Conservation (phyloP, 225 moss, liverwort and hornwort genomes). For the Sphagnum tenellum region DNA sequence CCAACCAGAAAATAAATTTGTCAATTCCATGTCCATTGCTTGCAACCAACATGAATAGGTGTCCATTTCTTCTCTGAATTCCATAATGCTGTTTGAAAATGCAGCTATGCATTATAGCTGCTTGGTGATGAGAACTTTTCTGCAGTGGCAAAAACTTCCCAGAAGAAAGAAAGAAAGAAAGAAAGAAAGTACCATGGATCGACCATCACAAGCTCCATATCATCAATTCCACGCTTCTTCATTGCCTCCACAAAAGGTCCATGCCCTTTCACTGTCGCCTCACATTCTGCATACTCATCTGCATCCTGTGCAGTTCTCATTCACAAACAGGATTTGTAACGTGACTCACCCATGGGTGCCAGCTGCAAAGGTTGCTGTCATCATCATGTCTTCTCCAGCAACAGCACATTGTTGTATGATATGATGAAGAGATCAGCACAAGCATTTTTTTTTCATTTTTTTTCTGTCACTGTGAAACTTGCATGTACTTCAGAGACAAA, state of each 20-base stretch:
- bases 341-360: not conserved
- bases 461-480: too few species aligned
- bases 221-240: constrained; percentile 84
- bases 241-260: constrained; percentile 70
- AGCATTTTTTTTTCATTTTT: too few species aligned
- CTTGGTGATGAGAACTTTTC: too few species aligned
- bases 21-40: not conserved
- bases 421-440: too few species aligned
- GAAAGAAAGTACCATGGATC: constrained; percentile 68
- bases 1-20: not conserved
- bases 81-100: too few species aligned
- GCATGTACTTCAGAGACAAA: too few species aligned
- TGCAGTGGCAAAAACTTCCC: too few species aligned
- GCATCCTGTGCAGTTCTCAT: constrained; percentile 47
- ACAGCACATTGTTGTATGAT: too few species aligned
- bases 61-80: too few species aligned
- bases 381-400: too few species aligned
- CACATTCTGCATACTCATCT: constrained; percentile 90
- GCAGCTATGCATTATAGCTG: too few species aligned
- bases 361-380: not conserved
- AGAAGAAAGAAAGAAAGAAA: not conserved
- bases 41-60: too few species aligned
- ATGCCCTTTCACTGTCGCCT: constrained; percentile 74
- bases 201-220: constrained; percentile 96
- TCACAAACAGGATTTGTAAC: not conserved